These are phyloP conservation scores for Oenanthe javanica DNA, from an alignment of 140 eudicot genomes.

Conservation along the genomic window DNA sequence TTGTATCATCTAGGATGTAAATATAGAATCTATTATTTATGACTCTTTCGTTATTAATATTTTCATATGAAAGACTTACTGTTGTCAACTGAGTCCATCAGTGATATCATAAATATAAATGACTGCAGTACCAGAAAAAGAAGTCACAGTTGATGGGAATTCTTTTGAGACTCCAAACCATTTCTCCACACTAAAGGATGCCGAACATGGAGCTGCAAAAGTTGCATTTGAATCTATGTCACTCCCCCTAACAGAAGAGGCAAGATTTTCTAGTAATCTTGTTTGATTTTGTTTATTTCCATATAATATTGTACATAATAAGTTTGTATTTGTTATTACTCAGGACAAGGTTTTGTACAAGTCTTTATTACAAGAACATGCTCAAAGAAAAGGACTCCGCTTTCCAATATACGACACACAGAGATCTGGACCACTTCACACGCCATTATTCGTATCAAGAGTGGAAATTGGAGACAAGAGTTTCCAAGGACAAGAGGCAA, in stretches of 20 bases:
- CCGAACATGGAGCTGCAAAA: constrained; percentile 82
- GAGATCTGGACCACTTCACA: constrained; percentile 49
- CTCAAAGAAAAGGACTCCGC: constrained; percentile 42
- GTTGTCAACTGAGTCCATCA: neutral
- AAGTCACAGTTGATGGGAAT: constrained; percentile 47
- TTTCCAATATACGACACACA: constrained; percentile 53
- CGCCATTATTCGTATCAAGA: constrained; percentile 45
- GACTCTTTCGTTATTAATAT: neutral
- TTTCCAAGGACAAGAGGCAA: constrained; percentile 54
- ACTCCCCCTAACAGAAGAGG: constrained; percentile 46
- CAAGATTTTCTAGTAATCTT: constrained; percentile 22
- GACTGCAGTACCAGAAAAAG: too few relatives aligned
- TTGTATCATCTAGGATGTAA: neutral
- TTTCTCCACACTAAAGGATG: constrained; percentile 56
- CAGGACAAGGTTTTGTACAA: constrained; percentile 69
- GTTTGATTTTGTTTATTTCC: neutral
- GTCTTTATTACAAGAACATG: constrained; percentile 62
- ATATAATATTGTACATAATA: neutral
- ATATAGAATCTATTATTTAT: too few relatives aligned
- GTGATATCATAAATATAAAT: neutral
- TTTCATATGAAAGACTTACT: neutral
- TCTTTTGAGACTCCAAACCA: constrained; percentile 34
- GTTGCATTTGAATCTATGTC: constrained; percentile 50
- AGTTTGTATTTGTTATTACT: constrained; percentile 1
- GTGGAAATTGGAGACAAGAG: constrained; percentile 39